Base-by-base conservation (phyloP, 805 yeast genomes). In the Saccharomyces kudriavzevii region DNA sequence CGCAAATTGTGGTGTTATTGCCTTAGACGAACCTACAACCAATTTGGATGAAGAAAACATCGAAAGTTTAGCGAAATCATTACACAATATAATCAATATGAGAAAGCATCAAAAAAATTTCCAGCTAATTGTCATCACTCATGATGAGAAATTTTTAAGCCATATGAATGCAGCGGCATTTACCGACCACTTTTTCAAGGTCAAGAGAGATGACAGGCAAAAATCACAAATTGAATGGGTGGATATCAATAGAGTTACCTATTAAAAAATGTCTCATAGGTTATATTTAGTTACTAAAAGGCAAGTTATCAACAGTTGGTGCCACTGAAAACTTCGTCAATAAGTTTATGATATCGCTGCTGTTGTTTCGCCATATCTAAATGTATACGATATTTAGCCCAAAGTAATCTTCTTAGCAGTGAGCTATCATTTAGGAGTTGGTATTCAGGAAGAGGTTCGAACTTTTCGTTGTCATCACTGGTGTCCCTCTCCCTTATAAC, bases 21-120 rank as follows among this genome's bases (percentile, higher is more conserved):
- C 98, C 0, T 75, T 94, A 43, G 99, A 94, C 70, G 99, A 94
- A 71, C 99, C 99, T 8, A 94, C 99, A 0, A 94, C 99, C 0
- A 94, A 94, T 63, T 75, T 94, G 54, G 99, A 94, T 70, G 82
- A 80, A 49, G 96, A 87, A 55, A 94, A 94, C 64, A 83, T 91
- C 51, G 95, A 86, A 60, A 82, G 96, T 40, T 77, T 94, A 55
- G 99, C 98, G 0, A 80, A 77, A 58, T 84, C 96, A 1, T 74
- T 94, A 59, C 80, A 83, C 55, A 77, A 77, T 49, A 88, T 94
- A 51, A 89, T 94, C 54, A 85, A 83, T 43, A 70, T 82, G 61
- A 78, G 99, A 60, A 79, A 81, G 52, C 76, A 74, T 35, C 99
- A 94, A 69, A 80, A 78, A 63, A 94, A 94, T 67, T 94, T 94